Evolutionary conservation across 306 rosid genomes (phyloP).

Genomic region (Castanea crenata): DNA sequence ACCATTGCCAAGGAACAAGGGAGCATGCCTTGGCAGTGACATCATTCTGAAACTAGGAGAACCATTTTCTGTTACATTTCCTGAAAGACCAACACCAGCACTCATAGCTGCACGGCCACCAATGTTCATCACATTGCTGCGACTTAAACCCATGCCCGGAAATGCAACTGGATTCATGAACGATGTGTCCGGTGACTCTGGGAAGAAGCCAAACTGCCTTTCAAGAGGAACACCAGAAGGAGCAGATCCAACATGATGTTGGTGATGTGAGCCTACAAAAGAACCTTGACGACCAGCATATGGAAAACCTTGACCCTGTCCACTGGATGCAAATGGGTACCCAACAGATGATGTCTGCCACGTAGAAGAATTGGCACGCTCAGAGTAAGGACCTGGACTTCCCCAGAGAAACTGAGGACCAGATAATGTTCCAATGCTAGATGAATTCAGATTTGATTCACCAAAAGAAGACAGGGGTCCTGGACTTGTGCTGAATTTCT

Average conservation of each 20-base stretch:
- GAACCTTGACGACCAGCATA: slow-evolving; percentile 50
- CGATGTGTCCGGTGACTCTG: slow-evolving; percentile 80
- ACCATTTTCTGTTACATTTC: slow-evolving; percentile 58
- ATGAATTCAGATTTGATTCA: slow-evolving; percentile 53
- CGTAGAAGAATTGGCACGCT: slow-evolving; percentile 57
- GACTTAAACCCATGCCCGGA: slow-evolving; percentile 49
- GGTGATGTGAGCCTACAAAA: slow-evolving; percentile 56
- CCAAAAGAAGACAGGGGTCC: slow-evolving; percentile 59
- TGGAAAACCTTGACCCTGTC: slow-evolving; percentile 73
- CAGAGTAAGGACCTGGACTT: slow-evolving; percentile 69
- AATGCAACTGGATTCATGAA: slow-evolving; percentile 47
- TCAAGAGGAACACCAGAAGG: slow-evolving; percentile 81
- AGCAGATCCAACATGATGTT: slow-evolving; percentile 89
- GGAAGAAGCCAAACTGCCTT: slow-evolving; percentile 71
- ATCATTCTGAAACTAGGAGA: slow-evolving; percentile 76
- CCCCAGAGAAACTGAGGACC: slow-evolving; percentile 99
- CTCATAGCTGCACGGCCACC: slow-evolving; percentile 49
- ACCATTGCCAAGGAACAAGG: slow-evolving; percentile 70
- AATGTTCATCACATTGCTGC: slow-evolving; percentile 57
- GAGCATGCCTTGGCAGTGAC: slow-evolving; percentile 68
- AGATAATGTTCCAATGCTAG: slow-evolving; percentile 73
- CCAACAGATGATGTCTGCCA: slow-evolving; percentile 70
- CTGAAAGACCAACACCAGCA: slow-evolving; percentile 60
- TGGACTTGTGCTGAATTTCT: slow-evolving; percentile 58
- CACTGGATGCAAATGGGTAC: slow-evolving; percentile 57